phyloP scores from a whole-genome alignment of 495 filamentous ascomycete species.

The Ascodesmis nigricans region DNA sequence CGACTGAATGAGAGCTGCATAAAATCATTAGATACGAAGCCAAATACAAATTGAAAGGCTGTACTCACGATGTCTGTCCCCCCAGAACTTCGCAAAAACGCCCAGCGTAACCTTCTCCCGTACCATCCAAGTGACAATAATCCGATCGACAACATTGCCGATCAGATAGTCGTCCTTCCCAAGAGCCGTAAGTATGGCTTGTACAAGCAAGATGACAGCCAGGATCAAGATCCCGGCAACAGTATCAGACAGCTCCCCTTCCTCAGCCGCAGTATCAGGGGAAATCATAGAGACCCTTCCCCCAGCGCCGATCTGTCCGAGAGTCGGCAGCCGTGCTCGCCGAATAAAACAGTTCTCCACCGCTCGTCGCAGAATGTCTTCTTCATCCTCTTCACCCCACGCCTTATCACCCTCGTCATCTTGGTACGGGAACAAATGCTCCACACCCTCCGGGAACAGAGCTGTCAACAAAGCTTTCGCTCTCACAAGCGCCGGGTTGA shows the following conservation, averaged over 20 bases:
- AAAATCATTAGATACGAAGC: neutral
- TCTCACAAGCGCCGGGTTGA: conserved; percentile 12
- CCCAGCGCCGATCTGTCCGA: conserved; percentile 16
- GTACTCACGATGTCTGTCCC: conserved; percentile 13
- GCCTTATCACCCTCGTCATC: conserved; percentile 1
- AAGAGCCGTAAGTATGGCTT: conserved; percentile 12
- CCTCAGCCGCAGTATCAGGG: neutral
- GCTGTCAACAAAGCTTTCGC: conserved; percentile 17
- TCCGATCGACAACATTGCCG: too few relatives aligned
- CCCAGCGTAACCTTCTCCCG: conserved; percentile 6
- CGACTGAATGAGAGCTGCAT: conserved; percentile 11
- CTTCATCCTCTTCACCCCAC: conserved; percentile 5
- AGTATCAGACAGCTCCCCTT: conserved; percentile 9
- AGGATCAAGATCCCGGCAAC: conserved; percentile 15
- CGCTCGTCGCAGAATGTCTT: conserved; percentile 7
- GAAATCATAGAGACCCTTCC: conserved; percentile 10
- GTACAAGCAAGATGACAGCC: conserved; percentile 7
- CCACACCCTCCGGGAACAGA: conserved; percentile 9
- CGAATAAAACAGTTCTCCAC: conserved; percentile 14
- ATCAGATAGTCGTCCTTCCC: conserved; percentile 8
- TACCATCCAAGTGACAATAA: too few relatives aligned
- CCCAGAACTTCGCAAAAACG: conserved; percentile 21
- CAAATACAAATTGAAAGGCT: too few relatives aligned
- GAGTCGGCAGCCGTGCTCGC: conserved; percentile 9
- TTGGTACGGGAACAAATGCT: conserved; percentile 2